Base-by-base conservation (phyloP, 2,329 filamentous ascomycete species). In the Fusarium equiseti region DNA sequence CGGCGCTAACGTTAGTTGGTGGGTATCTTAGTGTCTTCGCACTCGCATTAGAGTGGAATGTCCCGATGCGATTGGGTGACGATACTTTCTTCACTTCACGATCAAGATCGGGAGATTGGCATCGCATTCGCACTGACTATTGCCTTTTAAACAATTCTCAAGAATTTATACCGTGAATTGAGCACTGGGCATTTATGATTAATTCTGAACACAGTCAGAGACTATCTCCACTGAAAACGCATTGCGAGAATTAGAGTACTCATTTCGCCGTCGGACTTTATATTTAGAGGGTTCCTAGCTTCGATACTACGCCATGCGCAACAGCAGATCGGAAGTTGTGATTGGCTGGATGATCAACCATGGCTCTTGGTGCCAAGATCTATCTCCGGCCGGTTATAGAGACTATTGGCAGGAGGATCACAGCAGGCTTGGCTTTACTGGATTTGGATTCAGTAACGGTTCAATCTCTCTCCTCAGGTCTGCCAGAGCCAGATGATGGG, bases 41-140 rank as follows among this genome's bases (percentile, higher is more conserved):
- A 66, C 62, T 66, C 62, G 62, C 35, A 44, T 44, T 6, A 12
- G 40, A 65, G 1, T n/a, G 3, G 42, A 4, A n/a, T 66, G 7
- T 55, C 16, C 16, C 13, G 31, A 61, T 31, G 10, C 8, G 55
- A 63, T 18, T 27, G 40, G 3, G 18, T 20, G 13, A 18, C 3
- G 42, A 26, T 56, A 12, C 24, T 20, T 35, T 5, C 9, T 8
- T 24, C 5, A 3, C 18, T 16, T 40, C 8, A 11, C 12, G 15
- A 35, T 53, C 46, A 20, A 22, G 27, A 6, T 26, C 24, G 16
- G 8, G 24, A 26, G 20, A 40, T 40, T 5, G 6, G 12, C n/a
- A 27, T 32, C n/a, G 32, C 32, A 38, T 38, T 18, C 32, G 16
- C 32, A 38, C 16, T 38, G 32, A 38, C 18, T 38, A 35, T 35